Evolutionary conservation across 495 filamentous ascomycete genomes (phyloP).

Genomic region (Xylaria palmicola): DNA sequence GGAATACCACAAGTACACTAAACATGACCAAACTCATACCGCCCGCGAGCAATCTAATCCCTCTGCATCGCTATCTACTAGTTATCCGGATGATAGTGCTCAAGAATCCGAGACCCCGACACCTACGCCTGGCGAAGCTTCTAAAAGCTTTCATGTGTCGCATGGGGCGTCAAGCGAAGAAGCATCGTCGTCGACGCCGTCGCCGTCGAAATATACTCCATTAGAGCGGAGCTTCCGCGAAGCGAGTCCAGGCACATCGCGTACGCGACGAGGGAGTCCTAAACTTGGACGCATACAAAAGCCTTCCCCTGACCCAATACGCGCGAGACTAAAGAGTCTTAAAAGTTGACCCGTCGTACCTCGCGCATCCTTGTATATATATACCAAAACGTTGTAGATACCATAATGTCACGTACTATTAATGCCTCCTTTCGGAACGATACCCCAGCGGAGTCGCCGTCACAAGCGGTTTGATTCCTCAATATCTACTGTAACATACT

Average conservation of each 20-base stretch:
- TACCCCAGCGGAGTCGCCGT: not conserved
- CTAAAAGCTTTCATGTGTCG: slow-evolving; percentile 30
- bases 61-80: not conserved
- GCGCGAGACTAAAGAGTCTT: slow-evolving; percentile 35
- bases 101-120: slow-evolving; percentile 40
- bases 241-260: slow-evolving; percentile 28
- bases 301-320: slow-evolving; percentile 30
- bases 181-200: slow-evolving; percentile 17
- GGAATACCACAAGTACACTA: slow-evolving; percentile 18
- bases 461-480: slow-evolving; percentile 5
- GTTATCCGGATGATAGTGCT: slow-evolving; percentile 10
- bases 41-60: slow-evolving; percentile 15
- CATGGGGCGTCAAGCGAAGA: slow-evolving; percentile 5
- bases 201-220: slow-evolving; percentile 24
- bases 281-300: slow-evolving; percentile 43
- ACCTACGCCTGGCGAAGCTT: slow-evolving; percentile 40
- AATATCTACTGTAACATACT: too few relatives aligned
- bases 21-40: slow-evolving; percentile 10
- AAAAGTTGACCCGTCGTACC: slow-evolving; percentile 21
- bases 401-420: slow-evolving; percentile 21
- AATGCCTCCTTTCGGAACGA: slow-evolving; percentile 1
- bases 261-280: slow-evolving; percentile 38
- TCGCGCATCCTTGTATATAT: slow-evolving; percentile 28
- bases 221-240: slow-evolving; percentile 20
- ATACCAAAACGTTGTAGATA: slow-evolving; percentile 29